These are phyloP conservation scores for Trichoderma sp. DNA, from an alignment of 2,329 filamentous ascomycete species.

Conservation along the genomic window DNA sequence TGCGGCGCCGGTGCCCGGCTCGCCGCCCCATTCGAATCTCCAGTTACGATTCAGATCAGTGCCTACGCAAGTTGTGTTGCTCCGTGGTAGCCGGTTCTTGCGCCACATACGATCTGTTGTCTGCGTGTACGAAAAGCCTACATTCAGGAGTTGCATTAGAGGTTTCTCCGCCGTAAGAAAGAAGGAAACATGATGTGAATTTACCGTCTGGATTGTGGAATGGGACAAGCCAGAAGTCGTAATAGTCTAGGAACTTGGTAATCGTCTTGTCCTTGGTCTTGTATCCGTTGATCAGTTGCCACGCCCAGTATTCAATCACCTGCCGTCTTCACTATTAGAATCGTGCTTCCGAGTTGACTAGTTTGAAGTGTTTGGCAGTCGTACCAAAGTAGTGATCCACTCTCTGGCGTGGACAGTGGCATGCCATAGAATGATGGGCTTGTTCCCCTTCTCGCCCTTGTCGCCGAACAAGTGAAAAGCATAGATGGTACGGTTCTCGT, in stretches of 20 bases:
- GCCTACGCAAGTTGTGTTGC: slow-evolving; percentile 49
- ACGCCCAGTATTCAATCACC: slow-evolving; percentile 58
- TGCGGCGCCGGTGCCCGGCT: slow-evolving; percentile 45
- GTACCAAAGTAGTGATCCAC: slow-evolving; percentile 52
- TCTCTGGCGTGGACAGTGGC: slow-evolving; percentile 62
- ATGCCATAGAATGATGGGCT: slow-evolving; percentile 59
- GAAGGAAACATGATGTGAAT: slow-evolving; percentile 1
- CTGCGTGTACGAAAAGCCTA: slow-evolving; percentile 62
- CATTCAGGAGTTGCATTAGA: background rate
- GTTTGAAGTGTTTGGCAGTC: background rate
- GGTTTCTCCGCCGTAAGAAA: background rate
- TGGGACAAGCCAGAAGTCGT: slow-evolving; percentile 67
- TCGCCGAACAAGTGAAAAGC: slow-evolving; percentile 61
- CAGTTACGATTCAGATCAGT: slow-evolving; percentile 64
- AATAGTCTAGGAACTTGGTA: slow-evolving; percentile 56
- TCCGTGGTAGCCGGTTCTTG: slow-evolving; percentile 56
- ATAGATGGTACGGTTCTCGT: slow-evolving; percentile 57
- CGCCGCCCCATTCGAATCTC: slow-evolving; percentile 56
- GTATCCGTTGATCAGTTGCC: slow-evolving; percentile 52
- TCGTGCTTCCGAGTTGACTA: background rate
- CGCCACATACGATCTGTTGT: slow-evolving; percentile 62
- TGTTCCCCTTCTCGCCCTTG: slow-evolving; percentile 45
- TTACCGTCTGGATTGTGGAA: slow-evolving; percentile 63
- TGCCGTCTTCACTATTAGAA: background rate
- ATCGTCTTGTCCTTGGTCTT: slow-evolving; percentile 41